Percentiles rank a stretch among this genome's conserved stretches.
Evolutionary conservation across 352 stramenopile species (phyloP).

Genomic region (Globisporangium sylvaticum): DNA sequence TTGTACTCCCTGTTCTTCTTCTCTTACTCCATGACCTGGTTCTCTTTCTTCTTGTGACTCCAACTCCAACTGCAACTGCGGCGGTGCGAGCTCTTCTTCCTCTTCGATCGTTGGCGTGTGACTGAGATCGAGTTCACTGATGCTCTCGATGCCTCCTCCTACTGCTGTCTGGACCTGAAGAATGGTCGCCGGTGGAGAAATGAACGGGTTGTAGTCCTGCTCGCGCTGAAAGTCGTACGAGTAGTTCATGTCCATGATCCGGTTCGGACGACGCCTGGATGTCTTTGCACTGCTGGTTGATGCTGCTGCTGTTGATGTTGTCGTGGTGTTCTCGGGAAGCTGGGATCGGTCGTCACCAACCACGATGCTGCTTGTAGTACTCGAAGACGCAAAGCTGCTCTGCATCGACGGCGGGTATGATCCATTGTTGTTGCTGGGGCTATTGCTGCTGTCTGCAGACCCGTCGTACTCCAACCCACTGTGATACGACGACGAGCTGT

Average conservation of each 20-base stretch:
- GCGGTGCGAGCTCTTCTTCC: neutral
- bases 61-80: neutral
- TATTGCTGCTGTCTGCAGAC: neutral
- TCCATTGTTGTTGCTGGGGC: neutral
- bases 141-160: neutral
- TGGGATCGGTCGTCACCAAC: neutral
- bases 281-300: neutral
- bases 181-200: constrained; percentile 11
- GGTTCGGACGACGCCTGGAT: neutral
- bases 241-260: constrained; percentile 27
- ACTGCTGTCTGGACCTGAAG: neutral
- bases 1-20: neutral
- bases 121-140: neutral
- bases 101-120: constrained; percentile 2
- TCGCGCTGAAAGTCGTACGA: constrained; percentile 47
- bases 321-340: neutral
- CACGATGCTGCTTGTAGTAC: neutral
- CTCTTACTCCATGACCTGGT: neutral
- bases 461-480: neutral
- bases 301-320: neutral
- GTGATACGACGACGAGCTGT: neutral
- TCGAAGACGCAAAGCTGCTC: constrained; percentile 5
- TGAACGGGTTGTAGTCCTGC: constrained; percentile 33
- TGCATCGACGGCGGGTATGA: neutral
- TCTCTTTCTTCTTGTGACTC: neutral